These are phyloP conservation scores for Vaccinium vitisidaea DNA, from an alignment of 148 eudicot genomes.

Conservation along the genomic window DNA sequence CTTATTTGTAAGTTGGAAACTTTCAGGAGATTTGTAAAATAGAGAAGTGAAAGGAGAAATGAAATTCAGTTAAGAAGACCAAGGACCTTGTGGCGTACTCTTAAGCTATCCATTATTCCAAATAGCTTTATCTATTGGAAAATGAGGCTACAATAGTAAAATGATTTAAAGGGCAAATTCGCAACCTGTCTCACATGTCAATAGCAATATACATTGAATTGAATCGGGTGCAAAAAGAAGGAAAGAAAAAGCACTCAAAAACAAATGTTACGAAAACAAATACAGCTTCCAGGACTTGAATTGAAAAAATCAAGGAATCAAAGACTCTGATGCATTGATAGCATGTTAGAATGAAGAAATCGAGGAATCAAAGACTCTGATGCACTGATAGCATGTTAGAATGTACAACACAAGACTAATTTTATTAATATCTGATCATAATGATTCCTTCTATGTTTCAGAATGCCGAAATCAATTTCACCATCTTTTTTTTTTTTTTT, in stretches of 20 bases:
- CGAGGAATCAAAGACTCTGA: neutral
- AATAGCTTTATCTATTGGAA: neutral
- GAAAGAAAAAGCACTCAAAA: neutral
- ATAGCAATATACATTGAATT: neutral
- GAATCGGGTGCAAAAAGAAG: neutral
- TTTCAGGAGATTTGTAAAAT: constrained; percentile 31
- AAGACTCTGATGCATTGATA: neutral
- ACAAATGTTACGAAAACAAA: neutral
- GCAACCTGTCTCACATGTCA: neutral
- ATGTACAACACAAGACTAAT: neutral
- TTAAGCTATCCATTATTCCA: neutral
- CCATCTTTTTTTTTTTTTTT: no score
- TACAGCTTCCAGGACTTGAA: no score
- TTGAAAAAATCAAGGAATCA: neutral
- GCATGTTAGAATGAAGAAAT: neutral
- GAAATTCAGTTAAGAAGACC: constrained; percentile 11
- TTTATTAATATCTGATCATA: no score
- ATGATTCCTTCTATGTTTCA: neutral
- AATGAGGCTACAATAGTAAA: neutral
- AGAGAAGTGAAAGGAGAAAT: constrained; percentile 29
- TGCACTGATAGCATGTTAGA: neutral
- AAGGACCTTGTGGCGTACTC: neutral
- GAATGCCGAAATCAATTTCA: neutral
- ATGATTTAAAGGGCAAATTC: neutral
- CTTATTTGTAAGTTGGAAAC: constrained; percentile 13